Conservation (phyloP, 306 rosid species). For the Malus sieversii region DNA sequence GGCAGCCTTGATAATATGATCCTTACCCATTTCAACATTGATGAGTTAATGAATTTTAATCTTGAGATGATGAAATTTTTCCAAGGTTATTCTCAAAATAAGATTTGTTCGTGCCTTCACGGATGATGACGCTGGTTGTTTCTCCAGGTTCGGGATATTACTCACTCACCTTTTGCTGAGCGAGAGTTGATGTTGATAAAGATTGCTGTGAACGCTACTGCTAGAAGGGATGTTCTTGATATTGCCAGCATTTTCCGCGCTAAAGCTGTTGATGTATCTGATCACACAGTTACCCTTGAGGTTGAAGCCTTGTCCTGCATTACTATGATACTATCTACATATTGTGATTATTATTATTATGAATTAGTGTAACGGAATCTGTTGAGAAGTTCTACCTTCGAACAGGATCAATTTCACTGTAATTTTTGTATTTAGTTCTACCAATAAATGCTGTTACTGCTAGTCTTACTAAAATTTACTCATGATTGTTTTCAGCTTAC, state of each 20-base stretch:
- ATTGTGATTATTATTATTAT: background rate
- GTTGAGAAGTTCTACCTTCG: background rate
- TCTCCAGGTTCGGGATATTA: slow-evolving; percentile 43
- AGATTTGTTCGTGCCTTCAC: background rate
- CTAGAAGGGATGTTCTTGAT: slow-evolving; percentile 56
- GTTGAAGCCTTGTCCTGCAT: slow-evolving; percentile 16
- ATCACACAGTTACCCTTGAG: slow-evolving; percentile 55
- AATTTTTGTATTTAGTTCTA: background rate
- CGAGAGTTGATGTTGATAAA: slow-evolving; percentile 53
- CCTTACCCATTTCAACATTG: background rate
- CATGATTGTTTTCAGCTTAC: slow-evolving; percentile 34
- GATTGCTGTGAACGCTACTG: slow-evolving; percentile 44
- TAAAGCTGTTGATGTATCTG: slow-evolving; percentile 56
- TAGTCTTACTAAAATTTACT: background rate
- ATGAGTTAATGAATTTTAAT: background rate
- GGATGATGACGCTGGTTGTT: slow-evolving; percentile 13
- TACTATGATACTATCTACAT: background rate
- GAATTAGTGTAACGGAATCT: background rate
- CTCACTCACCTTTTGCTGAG: slow-evolving; percentile 47
- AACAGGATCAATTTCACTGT: background rate
- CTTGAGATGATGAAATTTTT: background rate
- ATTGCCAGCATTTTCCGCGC: slow-evolving; percentile 55
- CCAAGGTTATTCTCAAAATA: background rate
- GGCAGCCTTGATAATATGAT: background rate
- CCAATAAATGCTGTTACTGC: background rate